A percentile compares a stretch with the other conserved stretches of the same genome.
Evolutionary conservation across 768 basidiomycete genomes (phyloP).

Genomic region (Mycena venus): DNA sequence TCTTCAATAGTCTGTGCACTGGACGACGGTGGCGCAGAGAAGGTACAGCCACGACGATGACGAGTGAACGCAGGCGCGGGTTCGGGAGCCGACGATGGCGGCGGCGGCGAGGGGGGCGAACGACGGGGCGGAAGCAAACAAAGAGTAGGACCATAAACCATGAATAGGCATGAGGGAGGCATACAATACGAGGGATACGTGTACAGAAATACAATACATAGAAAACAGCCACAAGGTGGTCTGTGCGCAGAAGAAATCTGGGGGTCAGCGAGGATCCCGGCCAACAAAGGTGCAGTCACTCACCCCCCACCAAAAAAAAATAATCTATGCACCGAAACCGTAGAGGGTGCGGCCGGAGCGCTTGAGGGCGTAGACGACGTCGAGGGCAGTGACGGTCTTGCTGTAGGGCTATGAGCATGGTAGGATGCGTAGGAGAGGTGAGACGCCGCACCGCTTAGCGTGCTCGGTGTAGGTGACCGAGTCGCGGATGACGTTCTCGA

Average conservation of each 20-base stretch:
- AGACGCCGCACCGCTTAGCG: slow-evolving; percentile 73
- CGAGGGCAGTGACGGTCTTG: slow-evolving; percentile 94
- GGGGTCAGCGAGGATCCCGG: neutral
- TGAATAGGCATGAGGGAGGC: slow-evolving; percentile 3
- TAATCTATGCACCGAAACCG: slow-evolving; percentile 80
- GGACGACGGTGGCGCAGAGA: too few relatives aligned
- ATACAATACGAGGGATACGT: slow-evolving; percentile 4
- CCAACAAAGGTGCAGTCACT: neutral
- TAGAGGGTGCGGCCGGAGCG: slow-evolving; percentile 91
- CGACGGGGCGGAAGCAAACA: neutral
- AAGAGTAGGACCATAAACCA: neutral
- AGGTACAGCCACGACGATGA: neutral
- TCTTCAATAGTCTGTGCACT: too few relatives aligned
- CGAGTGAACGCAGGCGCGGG: too few relatives aligned
- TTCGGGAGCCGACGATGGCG: too few relatives aligned
- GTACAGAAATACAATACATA: slow-evolving; percentile 16
- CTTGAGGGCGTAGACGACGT: slow-evolving; percentile 91
- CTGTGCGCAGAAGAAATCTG: slow-evolving; percentile 5
- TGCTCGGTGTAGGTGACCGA: slow-evolving; percentile 83
- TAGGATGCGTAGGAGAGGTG: neutral
- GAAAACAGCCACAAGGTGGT: neutral
- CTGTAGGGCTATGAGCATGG: neutral
- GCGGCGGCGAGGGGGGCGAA: neutral
- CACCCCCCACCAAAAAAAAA: neutral
- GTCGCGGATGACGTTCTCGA: slow-evolving; percentile 93